A percentile compares a stretch with the other conserved stretches of the same genome.
These are phyloP conservation scores for Cryomyces antarcticus DNA, from an alignment of 495 filamentous ascomycete species.

Conservation along the genomic window DNA sequence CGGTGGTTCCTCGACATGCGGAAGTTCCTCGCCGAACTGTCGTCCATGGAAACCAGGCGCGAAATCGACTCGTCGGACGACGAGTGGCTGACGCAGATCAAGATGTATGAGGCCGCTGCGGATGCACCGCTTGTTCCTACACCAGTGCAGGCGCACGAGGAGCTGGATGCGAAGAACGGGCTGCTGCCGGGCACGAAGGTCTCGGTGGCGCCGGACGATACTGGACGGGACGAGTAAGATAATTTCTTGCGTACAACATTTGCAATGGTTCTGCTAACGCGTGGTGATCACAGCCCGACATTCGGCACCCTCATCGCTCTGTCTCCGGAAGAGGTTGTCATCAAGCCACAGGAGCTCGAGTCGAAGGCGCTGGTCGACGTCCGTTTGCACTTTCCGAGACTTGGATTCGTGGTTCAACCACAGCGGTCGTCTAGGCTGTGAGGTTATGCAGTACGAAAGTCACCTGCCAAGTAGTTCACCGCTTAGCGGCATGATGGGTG, in stretches of 20 bases:
- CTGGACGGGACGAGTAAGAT: constrained; percentile 9
- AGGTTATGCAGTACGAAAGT: no score
- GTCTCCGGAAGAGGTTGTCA: constrained; percentile 16
- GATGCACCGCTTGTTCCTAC: constrained; percentile 10
- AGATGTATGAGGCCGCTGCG: background rate
- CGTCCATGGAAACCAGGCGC: constrained; percentile 4
- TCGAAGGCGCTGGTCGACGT: constrained; percentile 4
- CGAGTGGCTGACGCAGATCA: no score
- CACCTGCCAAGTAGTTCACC: no score
- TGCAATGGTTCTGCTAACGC: background rate
- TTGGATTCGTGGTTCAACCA: constrained; percentile 14
- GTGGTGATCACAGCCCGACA: constrained; percentile 4
- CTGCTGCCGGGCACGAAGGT: constrained; percentile 9
- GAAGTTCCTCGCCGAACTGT: constrained; percentile 6
- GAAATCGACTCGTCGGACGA: background rate
- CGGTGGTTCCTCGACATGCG: constrained; percentile 10
- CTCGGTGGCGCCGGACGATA: constrained; percentile 17
- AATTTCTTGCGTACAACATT: background rate
- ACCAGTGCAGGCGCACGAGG: constrained; percentile 3
- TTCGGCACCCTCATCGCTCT: constrained; percentile 10
- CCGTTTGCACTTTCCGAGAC: constrained; percentile 15
- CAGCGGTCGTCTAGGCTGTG: constrained; percentile 1
- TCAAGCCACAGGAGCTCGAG: constrained; percentile 8
- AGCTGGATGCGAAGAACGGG: constrained; percentile 12
- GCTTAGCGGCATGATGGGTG: no score